phyloP scores from a whole-genome alignment of 139 green algal genomes.

The Auxenochlorella protothecoides region DNA sequence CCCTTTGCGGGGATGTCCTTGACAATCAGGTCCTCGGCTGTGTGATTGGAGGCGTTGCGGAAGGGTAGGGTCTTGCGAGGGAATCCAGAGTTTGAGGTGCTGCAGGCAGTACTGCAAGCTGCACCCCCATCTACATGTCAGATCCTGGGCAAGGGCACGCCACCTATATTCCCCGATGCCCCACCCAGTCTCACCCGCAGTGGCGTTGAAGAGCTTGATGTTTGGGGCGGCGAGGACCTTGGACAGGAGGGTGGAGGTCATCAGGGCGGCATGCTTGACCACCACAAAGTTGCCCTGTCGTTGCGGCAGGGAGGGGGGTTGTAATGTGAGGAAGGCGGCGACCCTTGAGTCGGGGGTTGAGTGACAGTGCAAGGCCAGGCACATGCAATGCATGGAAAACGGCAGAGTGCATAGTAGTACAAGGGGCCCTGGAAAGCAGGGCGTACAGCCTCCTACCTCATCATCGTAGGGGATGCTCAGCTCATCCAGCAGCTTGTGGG shows the following conservation, averaged over 20 bases:
- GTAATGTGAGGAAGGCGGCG: too few species aligned
- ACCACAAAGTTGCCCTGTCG: conserved; percentile 84
- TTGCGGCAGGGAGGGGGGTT: too few species aligned
- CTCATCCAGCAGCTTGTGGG: conserved; percentile 83
- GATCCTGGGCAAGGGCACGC: too few species aligned
- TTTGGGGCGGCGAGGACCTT: conserved; percentile 86
- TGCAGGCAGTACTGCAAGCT: too few species aligned
- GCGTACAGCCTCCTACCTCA: conserved; percentile 9
- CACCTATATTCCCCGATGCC: too few species aligned
- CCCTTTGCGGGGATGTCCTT: conserved; percentile 22
- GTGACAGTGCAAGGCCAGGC: background rate
- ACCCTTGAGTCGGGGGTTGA: background rate
- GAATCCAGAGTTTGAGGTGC: too few species aligned
- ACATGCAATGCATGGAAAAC: too few species aligned
- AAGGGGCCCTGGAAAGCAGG: background rate
- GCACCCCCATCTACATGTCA: too few species aligned
- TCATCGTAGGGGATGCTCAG: conserved; percentile 78
- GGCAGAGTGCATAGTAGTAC: too few species aligned
- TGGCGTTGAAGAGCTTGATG: conserved; percentile 98
- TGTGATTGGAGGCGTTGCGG: too few species aligned
- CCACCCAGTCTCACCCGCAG: conserved; percentile 31
- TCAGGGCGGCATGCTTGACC: conserved; percentile 85
- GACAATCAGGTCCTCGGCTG: conserved; percentile 58
- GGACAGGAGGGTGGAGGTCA: conserved; percentile 89
- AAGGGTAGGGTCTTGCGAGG: too few species aligned